A percentile compares a stretch with the other conserved stretches of the same genome.
Conservation (phyloP, 306 rosid species). For the Carpinus viminea region DNA sequence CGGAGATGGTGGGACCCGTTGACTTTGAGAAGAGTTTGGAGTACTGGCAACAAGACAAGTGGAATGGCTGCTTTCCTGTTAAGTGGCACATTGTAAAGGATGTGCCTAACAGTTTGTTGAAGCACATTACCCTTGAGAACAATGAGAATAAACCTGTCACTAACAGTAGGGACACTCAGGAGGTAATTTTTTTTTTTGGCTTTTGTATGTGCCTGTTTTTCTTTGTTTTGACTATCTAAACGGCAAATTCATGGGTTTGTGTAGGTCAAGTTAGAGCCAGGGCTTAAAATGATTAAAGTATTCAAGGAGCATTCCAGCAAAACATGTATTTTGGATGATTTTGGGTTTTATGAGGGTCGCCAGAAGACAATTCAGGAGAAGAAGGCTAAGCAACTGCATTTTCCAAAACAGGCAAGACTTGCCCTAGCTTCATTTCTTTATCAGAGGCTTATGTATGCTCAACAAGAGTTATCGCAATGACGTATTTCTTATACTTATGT, state of each 20-base stretch:
- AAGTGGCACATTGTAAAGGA: constrained; percentile 97
- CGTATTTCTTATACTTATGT: neutral
- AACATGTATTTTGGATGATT: constrained; percentile 90
- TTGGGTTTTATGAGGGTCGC: constrained; percentile 81
- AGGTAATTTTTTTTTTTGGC: constrained; percentile 43
- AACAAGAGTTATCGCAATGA: neutral
- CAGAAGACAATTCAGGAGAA: constrained; percentile 90
- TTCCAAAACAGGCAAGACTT: constrained; percentile 68
- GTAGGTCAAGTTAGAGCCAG: constrained; percentile 82
- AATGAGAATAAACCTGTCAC: constrained; percentile 98
- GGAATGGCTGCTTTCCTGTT: constrained; percentile 96
- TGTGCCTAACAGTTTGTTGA: constrained; percentile 87
- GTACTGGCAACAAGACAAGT: constrained; percentile 99
- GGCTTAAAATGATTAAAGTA: constrained; percentile 65
- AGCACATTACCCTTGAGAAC: constrained; percentile 90
- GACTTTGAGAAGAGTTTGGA: constrained; percentile 85
- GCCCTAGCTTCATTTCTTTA: neutral
- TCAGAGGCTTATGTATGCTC: neutral
- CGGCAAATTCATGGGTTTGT: neutral
- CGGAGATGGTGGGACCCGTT: constrained; percentile 94
- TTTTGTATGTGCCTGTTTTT: neutral
- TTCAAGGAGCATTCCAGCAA: constrained; percentile 78
- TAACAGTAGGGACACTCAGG: constrained; percentile 95
- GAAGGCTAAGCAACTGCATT: constrained; percentile 81
- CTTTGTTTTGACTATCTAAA: constrained; percentile 9